Base-by-base conservation (phyloP, 2,329 filamentous ascomycete genomes). In the Penicillium polonicum region DNA sequence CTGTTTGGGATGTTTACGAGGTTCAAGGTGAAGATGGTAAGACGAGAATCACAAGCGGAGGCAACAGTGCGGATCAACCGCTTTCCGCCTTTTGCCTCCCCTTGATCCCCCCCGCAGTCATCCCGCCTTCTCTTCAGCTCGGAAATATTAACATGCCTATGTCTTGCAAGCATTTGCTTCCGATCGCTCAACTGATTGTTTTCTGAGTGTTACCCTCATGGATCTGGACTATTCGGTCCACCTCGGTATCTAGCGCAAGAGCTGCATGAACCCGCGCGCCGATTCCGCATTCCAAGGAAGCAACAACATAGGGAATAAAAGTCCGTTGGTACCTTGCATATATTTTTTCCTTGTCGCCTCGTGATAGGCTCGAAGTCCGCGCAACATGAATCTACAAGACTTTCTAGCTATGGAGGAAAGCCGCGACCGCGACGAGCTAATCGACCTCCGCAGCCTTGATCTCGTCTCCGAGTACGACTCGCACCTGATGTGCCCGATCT, bases 401-500 rank as follows among this genome's bases (percentile, higher is more conserved):
- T 68, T 72, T 41, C 60, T 72, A 49, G 66, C 65, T 10, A 66
- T 72, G 66, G 69, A 71, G 55, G 57, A 66, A 45, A 62, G 60
- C 54, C 61, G 60, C 61, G 69, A 68, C 50, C 56, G 57, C 52
- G 69, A 72, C 41, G 68, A 70, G 51, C 56, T 67, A 8, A 73
- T 85, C 60, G 85, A 88, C 67, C 71, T 87, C 48, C 79, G 83
- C 54, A 70, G 77, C 38, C 79, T 88, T 63, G 85, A 87, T 58
- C 84, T 85, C 73, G 78, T 84, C 57, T 74, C 78, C 50, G 69
- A 73, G 29, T 82, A 82, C 67, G 84, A 87, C 68, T 78, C 78
- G 60, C 85, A 87, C 66, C 77, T 88, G 50, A 82, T 85, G 75
- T 88, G 85, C 67, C 80, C 84, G 17, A 87, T 88, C 62, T 88